Percentiles rank a stretch among this genome's conserved stretches.
Evolutionary conservation across 1,284 basidiomycete genomes (phyloP).

Genomic region (Marasmius oreades): DNA sequence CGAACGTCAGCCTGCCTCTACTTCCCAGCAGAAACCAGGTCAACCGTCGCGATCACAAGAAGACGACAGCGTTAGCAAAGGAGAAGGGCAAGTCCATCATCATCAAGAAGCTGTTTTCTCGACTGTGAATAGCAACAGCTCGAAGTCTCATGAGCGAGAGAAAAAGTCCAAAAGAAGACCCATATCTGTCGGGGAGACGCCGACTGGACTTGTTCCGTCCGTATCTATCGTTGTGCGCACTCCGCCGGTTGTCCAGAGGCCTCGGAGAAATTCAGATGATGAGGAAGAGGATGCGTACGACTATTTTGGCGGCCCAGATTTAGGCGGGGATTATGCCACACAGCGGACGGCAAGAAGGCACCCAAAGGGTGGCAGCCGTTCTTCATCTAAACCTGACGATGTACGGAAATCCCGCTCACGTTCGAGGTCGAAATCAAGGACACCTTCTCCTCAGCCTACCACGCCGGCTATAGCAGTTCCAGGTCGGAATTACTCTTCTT

Average conservation of each 20-base stretch:
- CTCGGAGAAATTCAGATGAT: slow-evolving; percentile 10
- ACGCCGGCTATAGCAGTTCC: slow-evolving; percentile 15
- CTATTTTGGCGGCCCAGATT: slow-evolving; percentile 58
- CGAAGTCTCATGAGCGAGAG: neutral
- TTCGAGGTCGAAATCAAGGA: slow-evolving; percentile 39
- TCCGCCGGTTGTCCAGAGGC: slow-evolving; percentile 10
- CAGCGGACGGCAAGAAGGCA: slow-evolving; percentile 12
- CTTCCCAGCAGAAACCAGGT: neutral
- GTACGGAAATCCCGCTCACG: slow-evolving; percentile 27
- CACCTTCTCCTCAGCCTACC: slow-evolving; percentile 33
- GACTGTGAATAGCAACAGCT: slow-evolving; percentile 6
- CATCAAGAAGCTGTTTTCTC: slow-evolving; percentile 20
- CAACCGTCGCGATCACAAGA: neutral
- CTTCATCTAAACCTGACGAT: slow-evolving; percentile 12
- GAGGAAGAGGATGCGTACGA: slow-evolving; percentile 50
- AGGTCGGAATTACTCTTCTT: slow-evolving; percentile 24
- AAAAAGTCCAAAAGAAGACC: neutral
- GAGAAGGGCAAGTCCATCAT: slow-evolving; percentile 17
- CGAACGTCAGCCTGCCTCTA: neutral
- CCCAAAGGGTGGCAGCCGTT: neutral
- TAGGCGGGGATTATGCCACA: slow-evolving; percentile 37
- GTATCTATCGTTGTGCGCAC: slow-evolving; percentile 17
- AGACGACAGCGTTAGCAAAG: neutral
- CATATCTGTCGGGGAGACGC: neutral
- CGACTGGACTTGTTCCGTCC: slow-evolving; percentile 1